phyloP scores from a whole-genome alignment of 2,329 filamentous ascomycete species.

The Emmonsia crescens region DNA sequence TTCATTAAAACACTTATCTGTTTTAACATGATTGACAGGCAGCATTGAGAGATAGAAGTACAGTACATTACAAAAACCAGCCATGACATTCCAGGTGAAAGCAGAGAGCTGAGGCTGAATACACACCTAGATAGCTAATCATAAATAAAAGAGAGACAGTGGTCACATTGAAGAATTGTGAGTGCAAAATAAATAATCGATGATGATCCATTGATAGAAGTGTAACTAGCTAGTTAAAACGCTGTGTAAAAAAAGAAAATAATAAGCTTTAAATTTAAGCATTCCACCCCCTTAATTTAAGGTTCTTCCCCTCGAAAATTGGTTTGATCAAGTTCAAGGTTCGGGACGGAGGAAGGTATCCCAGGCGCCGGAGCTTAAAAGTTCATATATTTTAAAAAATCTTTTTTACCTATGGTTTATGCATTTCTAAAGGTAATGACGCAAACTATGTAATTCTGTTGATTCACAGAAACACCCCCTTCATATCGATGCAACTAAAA shows the following conservation, averaged over 20 bases:
- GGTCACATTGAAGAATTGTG: neutral
- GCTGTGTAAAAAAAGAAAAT: neutral
- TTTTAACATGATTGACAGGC: no score
- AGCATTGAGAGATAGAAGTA: no score
- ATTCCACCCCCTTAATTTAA: neutral
- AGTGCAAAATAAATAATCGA: neutral
- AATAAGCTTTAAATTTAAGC: neutral
- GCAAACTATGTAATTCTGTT: neutral
- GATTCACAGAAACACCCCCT: neutral
- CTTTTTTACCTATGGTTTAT: neutral
- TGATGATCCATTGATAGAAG: neutral
- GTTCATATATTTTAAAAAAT: neutral
- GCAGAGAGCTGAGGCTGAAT: neutral
- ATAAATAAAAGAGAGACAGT: neutral
- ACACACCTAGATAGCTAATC: neutral
- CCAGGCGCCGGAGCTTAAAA: no score
- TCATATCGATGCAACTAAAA: neutral
- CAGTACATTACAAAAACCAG: no score
- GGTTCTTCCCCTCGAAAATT: neutral
- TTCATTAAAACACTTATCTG: no score
- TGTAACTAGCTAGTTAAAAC: no score
- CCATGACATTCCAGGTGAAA: no score
- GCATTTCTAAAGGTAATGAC: neutral
- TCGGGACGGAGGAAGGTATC: neutral
- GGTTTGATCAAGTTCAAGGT: neutral